Evolutionary conservation across 768 basidiomycete species (phyloP), one percentile per base, ranked within the genome.

Genomic region (Mycena galopus): DNA sequence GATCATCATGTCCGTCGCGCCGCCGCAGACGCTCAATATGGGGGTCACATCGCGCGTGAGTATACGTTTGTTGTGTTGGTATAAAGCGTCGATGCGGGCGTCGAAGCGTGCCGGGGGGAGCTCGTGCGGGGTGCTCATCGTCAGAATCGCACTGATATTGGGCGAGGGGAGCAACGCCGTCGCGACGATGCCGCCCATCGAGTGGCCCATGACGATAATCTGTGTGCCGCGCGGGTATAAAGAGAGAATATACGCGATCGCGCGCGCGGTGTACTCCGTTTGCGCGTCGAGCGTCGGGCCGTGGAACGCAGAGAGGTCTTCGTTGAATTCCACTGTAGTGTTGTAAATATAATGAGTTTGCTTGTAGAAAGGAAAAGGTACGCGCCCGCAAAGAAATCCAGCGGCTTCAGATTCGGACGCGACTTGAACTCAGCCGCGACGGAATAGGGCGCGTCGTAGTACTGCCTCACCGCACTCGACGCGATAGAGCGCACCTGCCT

Each of bases 101-200:
- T 98, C 96, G 75, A 98, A 93, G 0, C 96, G 90, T 2, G 93
- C 95, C 0, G 98, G 97, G 5, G 97, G 94, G 3, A 96, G 86
- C 2, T 87, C 87, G 77, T 98, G 95, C 0, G 98, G 98, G 0
- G 97, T 95, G 0, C 96, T 96, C 94, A 99, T 94, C n/a, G 98
- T 98, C 78, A 99, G 89, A 69, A 99, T 87, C 0, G 92, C 89
- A 11, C 93, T 90, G 47, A 97, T 90, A 65, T 90, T 81, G 10
- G 79, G 75, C 8, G 91, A 89, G 2, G 93, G 90, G 12, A 97
- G 88, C 17, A 97, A 86, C 7, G 94, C 91, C 0, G 91, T 90
- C 11, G 95, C 96, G 6, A 97, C 96, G 57, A 97, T 84, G 12
- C 98, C 98, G 27, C 98, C 98, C 98, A 99, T 99, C 14, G 97